These are phyloP conservation scores for Globisporangium paddicum DNA, from an alignment of 352 stramenopile genomes.

Conservation along the genomic window DNA sequence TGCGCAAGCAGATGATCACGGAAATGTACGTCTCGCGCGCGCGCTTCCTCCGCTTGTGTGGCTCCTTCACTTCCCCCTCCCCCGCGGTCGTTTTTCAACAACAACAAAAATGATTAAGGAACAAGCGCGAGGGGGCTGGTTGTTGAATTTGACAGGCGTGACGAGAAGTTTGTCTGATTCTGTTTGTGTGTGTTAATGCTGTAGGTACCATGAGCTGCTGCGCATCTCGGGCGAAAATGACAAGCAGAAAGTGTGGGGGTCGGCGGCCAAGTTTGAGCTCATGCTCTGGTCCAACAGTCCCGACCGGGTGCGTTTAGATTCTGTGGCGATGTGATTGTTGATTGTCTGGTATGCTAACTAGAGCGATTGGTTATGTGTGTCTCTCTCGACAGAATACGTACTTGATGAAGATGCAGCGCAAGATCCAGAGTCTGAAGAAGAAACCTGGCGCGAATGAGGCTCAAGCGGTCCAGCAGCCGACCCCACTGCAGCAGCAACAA, in stretches of 20 bases:
- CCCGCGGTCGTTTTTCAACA: too few species aligned
- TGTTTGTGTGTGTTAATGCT: neutral
- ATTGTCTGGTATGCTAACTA: neutral
- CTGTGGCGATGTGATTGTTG: neutral
- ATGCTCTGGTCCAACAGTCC: slow-evolving; percentile 79
- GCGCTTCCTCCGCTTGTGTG: neutral
- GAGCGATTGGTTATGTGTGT: neutral
- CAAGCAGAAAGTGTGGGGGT: slow-evolving; percentile 84
- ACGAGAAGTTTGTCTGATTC: neutral
- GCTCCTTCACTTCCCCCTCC: neutral
- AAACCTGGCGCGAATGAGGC: slow-evolving; percentile 41
- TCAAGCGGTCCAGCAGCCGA: slow-evolving; percentile 17
- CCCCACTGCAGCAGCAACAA: slow-evolving; percentile 15
- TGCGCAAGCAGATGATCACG: slow-evolving; percentile 86
- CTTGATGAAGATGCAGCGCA: slow-evolving; percentile 80
- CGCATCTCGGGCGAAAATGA: slow-evolving; percentile 78
- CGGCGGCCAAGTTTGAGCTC: slow-evolving; percentile 83
- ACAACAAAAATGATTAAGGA: neutral
- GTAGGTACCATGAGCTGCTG: slow-evolving; percentile 80
- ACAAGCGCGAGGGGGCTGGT: neutral
- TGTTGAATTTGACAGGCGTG: slow-evolving; percentile 4
- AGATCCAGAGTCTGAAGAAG: slow-evolving; percentile 78
- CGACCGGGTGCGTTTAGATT: slow-evolving; percentile 37
- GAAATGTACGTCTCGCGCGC: slow-evolving; percentile 56
- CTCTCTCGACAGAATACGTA: slow-evolving; percentile 54